Evolutionary conservation across 2,329 filamentous ascomycete genomes (phyloP), one percentile per base, ranked within the genome.

Genomic region (Colletotrichum sp.): DNA sequence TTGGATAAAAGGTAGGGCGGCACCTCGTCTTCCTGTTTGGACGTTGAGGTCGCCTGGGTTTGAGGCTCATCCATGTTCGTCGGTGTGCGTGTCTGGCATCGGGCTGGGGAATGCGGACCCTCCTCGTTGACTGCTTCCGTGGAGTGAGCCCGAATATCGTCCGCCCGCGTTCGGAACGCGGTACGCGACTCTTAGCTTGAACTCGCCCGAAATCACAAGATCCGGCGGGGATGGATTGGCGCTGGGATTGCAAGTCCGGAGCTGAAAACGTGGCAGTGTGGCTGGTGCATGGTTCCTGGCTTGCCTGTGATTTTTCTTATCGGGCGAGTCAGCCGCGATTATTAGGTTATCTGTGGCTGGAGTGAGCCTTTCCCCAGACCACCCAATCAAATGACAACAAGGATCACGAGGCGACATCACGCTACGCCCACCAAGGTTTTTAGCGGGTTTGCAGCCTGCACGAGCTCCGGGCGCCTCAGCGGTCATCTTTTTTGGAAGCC

Each of bases 1-100:
- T 91, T 88, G 2, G 93, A 94, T 59, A 96, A 87, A 9, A 89
- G 87, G 48, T 92, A 87, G 75, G 84, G 71, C 9, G 82, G 79
- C 22, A 79, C 75, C 32, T 79, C 84, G 83, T 89, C 81, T 83
- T 83, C 79, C 77, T 74, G 68, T 71, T 76, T 75, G 57, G 68
- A 18, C 28, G 36, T 26, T 77, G 66, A n/a, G 63, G 64, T 15
- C n/a, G 26, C 32, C 28, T 55, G 63, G 24, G 24, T 34, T 36
- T 57, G 74, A 52, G 71, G 63, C n/a, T 80, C 79, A 75, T 78
- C 78, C 82, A 85, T 85, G 12, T 22, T 52, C 44, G 60, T 76
- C 70, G n/a, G 69, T 44, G 28, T 66, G 16, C 26, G 55, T 24
- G n/a, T 30, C 22, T 28, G 44, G 44, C 30, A 76, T 69, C 48